These are phyloP conservation scores for Debaryomycetaceae sp. DNA, from an alignment of 1,139 yeast genomes.

Conservation along the genomic window DNA sequence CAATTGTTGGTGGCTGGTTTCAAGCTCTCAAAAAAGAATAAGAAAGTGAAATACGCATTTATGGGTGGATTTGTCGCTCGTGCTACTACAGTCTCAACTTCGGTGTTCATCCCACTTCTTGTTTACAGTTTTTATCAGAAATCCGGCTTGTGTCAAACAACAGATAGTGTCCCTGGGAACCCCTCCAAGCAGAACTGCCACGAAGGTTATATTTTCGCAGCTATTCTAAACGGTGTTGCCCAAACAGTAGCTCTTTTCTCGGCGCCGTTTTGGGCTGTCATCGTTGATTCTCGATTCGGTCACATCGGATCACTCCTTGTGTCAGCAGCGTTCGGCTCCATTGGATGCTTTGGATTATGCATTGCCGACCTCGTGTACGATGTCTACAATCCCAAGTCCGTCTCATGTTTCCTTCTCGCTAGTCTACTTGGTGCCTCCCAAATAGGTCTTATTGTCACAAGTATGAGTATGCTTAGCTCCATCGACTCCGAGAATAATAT, in stretches of 20 bases:
- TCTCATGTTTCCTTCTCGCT: slow-evolving; percentile 27
- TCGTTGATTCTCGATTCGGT: slow-evolving; percentile 48
- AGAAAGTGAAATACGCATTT: slow-evolving; percentile 49
- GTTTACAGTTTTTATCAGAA: slow-evolving; percentile 55
- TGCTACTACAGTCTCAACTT: slow-evolving; percentile 56
- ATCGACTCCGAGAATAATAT: slow-evolving; percentile 27
- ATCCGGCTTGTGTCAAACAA: slow-evolving; percentile 43
- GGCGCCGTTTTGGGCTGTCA: slow-evolving; percentile 63
- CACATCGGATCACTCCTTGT: slow-evolving; percentile 18
- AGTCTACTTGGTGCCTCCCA: slow-evolving; percentile 41
- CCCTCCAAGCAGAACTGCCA: slow-evolving; percentile 44
- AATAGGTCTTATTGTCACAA: slow-evolving; percentile 56
- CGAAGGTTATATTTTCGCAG: slow-evolving; percentile 63
- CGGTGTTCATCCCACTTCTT: slow-evolving; percentile 62
- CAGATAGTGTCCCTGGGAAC: slow-evolving; percentile 16
- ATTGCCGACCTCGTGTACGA: slow-evolving; percentile 11
- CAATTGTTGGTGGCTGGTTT: slow-evolving; percentile 46
- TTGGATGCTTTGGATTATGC: slow-evolving; percentile 34
- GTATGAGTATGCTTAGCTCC: slow-evolving; percentile 40
- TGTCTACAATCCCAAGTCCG: slow-evolving; percentile 34
- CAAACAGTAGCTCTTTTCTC: slow-evolving; percentile 54
- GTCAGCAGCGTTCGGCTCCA: slow-evolving; percentile 40
- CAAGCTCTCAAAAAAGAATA: slow-evolving; percentile 24
- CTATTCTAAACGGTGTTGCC: slow-evolving; percentile 64
- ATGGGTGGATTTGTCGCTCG: slow-evolving; percentile 64